Evolutionary conservation across 164 flowering plant species (phyloP).

Genomic region (Magnolia officinalis): DNA sequence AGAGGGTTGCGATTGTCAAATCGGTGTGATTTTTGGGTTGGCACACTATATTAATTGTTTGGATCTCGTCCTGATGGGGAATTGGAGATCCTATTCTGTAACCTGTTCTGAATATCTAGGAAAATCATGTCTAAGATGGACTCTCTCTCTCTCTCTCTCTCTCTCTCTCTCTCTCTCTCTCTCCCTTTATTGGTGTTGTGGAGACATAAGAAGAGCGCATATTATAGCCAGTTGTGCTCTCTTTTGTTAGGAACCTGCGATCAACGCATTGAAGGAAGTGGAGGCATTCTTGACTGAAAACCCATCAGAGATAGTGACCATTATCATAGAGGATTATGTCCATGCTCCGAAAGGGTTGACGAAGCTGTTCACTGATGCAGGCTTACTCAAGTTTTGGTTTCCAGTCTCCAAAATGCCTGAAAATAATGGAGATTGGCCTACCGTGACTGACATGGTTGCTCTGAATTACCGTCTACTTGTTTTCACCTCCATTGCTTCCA

Average conservation of each 20-base stretch:
- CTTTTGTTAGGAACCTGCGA: slow-evolving; percentile 72
- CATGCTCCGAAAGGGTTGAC: slow-evolving; percentile 86
- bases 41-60: too few species aligned
- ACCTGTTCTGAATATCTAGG: background rate
- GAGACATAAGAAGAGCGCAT: background rate
- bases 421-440: slow-evolving; percentile 93
- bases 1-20: too few species aligned
- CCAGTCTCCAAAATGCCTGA: slow-evolving; percentile 88
- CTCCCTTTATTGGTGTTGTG: background rate
- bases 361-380: slow-evolving; percentile 70
- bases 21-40: too few species aligned
- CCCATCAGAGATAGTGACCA: slow-evolving; percentile 85
- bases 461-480: slow-evolving; percentile 76
- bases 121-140: background rate
- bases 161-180: background rate
- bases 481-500: slow-evolving; percentile 81
- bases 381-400: slow-evolving; percentile 78
- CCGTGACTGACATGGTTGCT: slow-evolving; percentile 73
- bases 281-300: slow-evolving; percentile 71
- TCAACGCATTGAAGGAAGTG: slow-evolving; percentile 86
- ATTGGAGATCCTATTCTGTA: background rate
- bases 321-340: slow-evolving; percentile 95
- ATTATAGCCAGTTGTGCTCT: background rate
- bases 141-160: background rate
- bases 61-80: background rate